phyloP scores from a whole-genome alignment of 2,329 filamentous ascomycete genomes.

The Coleophoma crateriformis region DNA sequence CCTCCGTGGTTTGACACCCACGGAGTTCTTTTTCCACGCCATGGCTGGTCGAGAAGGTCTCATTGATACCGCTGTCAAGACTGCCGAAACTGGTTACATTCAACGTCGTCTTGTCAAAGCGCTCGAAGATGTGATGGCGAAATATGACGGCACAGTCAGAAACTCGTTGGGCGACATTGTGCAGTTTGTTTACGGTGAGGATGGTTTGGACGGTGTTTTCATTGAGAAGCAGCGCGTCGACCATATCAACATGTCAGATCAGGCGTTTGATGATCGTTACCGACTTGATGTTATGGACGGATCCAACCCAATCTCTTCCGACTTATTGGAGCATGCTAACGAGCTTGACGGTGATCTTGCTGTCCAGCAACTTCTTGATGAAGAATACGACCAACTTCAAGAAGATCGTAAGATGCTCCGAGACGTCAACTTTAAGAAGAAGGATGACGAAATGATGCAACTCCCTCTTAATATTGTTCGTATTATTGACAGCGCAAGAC shows the following conservation, averaged over 20 bases:
- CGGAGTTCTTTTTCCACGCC: slow-evolving; percentile 99
- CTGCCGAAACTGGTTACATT: slow-evolving; percentile 97
- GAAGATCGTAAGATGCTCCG: slow-evolving; percentile 74
- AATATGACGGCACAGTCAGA: slow-evolving; percentile 94
- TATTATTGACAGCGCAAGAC: slow-evolving; percentile 85
- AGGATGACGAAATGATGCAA: slow-evolving; percentile 82
- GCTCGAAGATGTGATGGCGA: slow-evolving; percentile 93
- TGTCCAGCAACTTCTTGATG: slow-evolving; percentile 79
- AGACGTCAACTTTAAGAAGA: slow-evolving; percentile 57
- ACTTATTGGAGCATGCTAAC: slow-evolving; percentile 78
- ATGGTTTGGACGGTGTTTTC: slow-evolving; percentile 86
- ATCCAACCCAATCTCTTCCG: slow-evolving; percentile 49
- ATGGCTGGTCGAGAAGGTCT: slow-evolving; percentile 99
- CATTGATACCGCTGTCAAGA: slow-evolving; percentile 99
- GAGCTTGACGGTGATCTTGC: slow-evolving; percentile 84
- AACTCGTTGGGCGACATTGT: slow-evolving; percentile 96
- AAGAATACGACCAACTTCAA: slow-evolving; percentile 76
- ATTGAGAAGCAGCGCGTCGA: slow-evolving; percentile 94
- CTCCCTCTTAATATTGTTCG: slow-evolving; percentile 87
- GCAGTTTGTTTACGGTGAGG: slow-evolving; percentile 96
- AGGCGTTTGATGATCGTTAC: slow-evolving; percentile 75
- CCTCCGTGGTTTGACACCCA: slow-evolving; percentile 86
- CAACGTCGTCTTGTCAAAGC: slow-evolving; percentile 98
- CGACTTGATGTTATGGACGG: slow-evolving; percentile 80
- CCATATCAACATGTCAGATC: slow-evolving; percentile 73